phyloP scores from a whole-genome alignment of 2,329 filamentous ascomycete species.

The Aureobasidium sp. region DNA sequence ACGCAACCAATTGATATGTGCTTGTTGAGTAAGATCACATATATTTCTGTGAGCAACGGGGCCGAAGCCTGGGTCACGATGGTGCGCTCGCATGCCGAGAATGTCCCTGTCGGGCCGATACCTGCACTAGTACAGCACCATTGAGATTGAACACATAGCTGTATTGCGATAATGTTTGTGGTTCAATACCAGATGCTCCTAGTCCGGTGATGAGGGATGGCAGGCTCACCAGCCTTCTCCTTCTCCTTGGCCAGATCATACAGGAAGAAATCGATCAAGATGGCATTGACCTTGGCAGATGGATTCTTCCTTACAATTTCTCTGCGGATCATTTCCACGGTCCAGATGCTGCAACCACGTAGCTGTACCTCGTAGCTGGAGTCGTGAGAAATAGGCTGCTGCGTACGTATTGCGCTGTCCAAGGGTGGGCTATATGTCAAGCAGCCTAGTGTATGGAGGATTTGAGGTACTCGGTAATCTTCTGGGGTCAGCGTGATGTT shows the following conservation, averaged over 20 bases:
- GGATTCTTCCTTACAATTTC: constrained; percentile 73
- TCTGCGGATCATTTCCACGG: constrained; percentile 76
- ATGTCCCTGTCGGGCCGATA: not conserved
- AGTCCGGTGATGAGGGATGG: constrained; percentile 77
- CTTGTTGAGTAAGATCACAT: too few species aligned
- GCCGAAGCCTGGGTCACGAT: not conserved
- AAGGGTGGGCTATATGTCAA: constrained; percentile 78
- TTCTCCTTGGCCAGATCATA: constrained; percentile 90
- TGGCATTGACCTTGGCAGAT: constrained; percentile 67
- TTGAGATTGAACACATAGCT: not conserved
- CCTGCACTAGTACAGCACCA: not conserved
- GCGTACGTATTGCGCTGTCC: constrained; percentile 59
- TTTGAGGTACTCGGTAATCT: constrained; percentile 95
- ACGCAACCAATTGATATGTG: constrained; percentile 23
- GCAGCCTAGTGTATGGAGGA: constrained; percentile 75
- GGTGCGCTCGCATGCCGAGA: not conserved
- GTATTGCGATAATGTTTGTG: not conserved
- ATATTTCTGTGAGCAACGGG: not conserved
- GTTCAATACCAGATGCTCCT: constrained; percentile 86
- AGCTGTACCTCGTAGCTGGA: constrained; percentile 79
- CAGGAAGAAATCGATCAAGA: constrained; percentile 93
- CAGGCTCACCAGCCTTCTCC: constrained; percentile 50
- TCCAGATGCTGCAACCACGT: constrained; percentile 92
- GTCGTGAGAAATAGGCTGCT: constrained; percentile 62
- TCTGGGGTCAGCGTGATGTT: constrained; percentile 1